Percentiles rank a stretch among this genome's conserved stretches.
These are phyloP conservation scores for Neurospora terricola DNA, from an alignment of 495 filamentous ascomycete species.

Conservation along the genomic window DNA sequence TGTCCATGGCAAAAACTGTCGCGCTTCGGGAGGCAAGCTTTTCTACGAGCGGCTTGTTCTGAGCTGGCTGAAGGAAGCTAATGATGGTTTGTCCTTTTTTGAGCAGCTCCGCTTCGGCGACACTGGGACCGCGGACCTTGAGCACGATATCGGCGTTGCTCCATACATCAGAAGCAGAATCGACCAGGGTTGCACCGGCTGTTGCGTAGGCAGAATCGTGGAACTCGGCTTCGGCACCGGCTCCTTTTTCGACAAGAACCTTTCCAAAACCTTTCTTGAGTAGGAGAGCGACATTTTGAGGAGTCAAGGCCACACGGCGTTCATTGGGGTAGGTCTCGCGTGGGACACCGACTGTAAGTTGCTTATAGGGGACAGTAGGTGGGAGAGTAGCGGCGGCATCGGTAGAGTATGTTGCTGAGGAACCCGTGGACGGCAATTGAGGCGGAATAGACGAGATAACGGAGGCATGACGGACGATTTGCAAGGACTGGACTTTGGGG, in stretches of 20 bases:
- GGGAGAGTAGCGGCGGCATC: constrained; percentile 29
- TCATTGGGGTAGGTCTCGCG: constrained; percentile 62
- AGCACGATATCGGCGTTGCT: constrained; percentile 61
- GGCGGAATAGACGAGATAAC: constrained; percentile 17
- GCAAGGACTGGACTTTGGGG: constrained; percentile 11
- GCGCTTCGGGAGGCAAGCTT: constrained; percentile 52
- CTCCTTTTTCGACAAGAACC: constrained; percentile 64
- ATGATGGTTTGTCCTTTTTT: constrained; percentile 58
- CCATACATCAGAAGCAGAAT: constrained; percentile 48
- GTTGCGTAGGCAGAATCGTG: constrained; percentile 59
- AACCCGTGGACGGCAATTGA: not conserved
- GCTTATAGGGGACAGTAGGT: constrained; percentile 51
- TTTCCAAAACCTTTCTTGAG: constrained; percentile 70
- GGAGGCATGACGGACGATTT: constrained; percentile 26
- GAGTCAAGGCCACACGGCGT: constrained; percentile 69
- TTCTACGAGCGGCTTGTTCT: constrained; percentile 61
- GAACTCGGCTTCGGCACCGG: constrained; percentile 64
- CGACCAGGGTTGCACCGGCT: constrained; percentile 62
- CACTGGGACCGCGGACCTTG: constrained; percentile 64
- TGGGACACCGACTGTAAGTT: constrained; percentile 61
- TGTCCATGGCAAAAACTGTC: constrained; percentile 73
- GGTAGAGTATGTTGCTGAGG: constrained; percentile 19
- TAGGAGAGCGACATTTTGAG: constrained; percentile 64
- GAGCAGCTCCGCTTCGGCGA: constrained; percentile 51
- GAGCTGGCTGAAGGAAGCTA: constrained; percentile 64